Evolutionary conservation across 1,139 yeast genomes (phyloP), one percentile per base, ranked within the genome.

Genomic region (Martiniozyma asiatica): DNA sequence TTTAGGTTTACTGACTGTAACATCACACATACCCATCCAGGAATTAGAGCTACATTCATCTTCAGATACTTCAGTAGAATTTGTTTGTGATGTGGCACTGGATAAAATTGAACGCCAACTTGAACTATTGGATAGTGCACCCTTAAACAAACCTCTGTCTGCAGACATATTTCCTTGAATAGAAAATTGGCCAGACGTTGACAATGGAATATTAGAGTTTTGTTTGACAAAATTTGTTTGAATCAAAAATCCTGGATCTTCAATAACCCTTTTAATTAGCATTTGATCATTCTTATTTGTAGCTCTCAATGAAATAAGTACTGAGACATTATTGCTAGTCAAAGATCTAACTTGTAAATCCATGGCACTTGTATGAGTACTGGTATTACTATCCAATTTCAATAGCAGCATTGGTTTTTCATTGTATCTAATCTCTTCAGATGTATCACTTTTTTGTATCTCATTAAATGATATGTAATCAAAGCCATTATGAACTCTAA

Each of bases 271-370:
- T 13, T 36, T 29, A 16, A 39, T 24, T 2, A 26, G 8, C 4
- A 24, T 27, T 30, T 32, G 32, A 14, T 23, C 30, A 12, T 15
- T 14, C 8, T 22, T 27, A 25, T 27, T 23, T 8, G 23, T 18
- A 6, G 46, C 32, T 16, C 39, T 35, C 10, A 50, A 25, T 14
- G 43, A 30, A 15, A 42, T 17, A 8, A 35, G 35, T 7, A 40
- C 23, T 7, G 33, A 26, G 6, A 32, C 20, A 26, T 54, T 45
- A 5, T 43, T 40, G 20, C 43, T 40, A 18, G 39, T 36, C 20
- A 37, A 41, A 8, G 48, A 35, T 15, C 32, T 41, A 5, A 50
- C 15, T 14, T 51, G 55, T 11, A 51, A 26, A 26, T 47, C 55
- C 14, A 42, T 25, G 2, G 49, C 32, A 15, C 45, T 38, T 3